Base-by-base conservation (phyloP, 148 eudicot species). In the Silene uniflora region DNA sequence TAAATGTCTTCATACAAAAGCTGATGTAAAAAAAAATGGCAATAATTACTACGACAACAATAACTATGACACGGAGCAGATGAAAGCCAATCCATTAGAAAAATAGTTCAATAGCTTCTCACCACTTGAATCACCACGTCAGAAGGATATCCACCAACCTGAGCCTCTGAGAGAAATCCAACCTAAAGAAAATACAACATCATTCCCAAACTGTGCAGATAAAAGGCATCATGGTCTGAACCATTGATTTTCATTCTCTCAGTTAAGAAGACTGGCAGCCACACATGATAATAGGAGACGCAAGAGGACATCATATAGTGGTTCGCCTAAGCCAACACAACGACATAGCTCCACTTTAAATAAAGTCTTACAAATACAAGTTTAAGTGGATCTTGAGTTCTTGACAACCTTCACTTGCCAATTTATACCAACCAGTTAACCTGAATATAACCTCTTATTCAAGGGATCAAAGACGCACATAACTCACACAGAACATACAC, bases 161-260 rank as follows among this genome's bases (percentile, higher is more conserved):
- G 98, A 42, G 96, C 95, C 84, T 94, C 98, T 62, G 91, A 88
- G 69, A 93, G 88, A 81, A 93, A 93, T 18, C 98, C 96, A 87
- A 93, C 91, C 98, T 91, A 75, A 52, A 67, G 78, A 55, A 61
- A 72, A 42, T 81, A 39, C 23, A 78, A 55, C 8, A 56, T 32
- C 54, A 59, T 84, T 69, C 76, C 70, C 62, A 39, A 58, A 23
- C 35, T 59, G 56, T 73, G 69, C 3, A 39, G n/a, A 44, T 63
- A 72, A 68, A 56, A 21, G 32, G 63, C 54, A n/a, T 24, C 67
- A 65, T 72, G 19, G 11, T 42, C 65, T 23, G 47, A 65, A 58
- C 73, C 73, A 55, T 27, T 11, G 14, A 46, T 46, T 29, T 24
- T 4, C 58, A 56, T 11, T 52, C 44, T 39, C 52, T 42, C 17